Percentiles rank a stretch among this genome's conserved stretches.
phyloP scores from a whole-genome alignment of 2,329 filamentous ascomycete genomes.

The Calonectria ilicicola region DNA sequence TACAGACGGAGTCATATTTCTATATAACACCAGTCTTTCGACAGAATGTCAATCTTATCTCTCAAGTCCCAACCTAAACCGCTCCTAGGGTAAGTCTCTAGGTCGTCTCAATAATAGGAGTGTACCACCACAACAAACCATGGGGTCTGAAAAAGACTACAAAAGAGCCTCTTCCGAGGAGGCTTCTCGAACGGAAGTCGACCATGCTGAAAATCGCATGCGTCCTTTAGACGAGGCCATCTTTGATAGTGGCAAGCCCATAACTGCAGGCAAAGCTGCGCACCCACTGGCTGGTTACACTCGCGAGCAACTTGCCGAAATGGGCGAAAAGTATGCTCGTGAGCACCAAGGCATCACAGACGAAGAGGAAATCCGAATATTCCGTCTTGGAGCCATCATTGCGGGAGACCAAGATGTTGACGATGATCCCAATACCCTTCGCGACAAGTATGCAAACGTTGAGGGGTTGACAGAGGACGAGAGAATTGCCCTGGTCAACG shows the following conservation, averaged over 20 bases:
- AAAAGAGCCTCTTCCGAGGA: conserved; percentile 15
- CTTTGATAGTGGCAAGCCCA: conserved; percentile 14
- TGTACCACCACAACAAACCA: neutral
- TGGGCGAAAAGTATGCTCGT: conserved; percentile 69
- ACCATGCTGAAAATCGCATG: conserved; percentile 25
- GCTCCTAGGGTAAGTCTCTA: neutral
- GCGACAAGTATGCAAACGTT: conserved; percentile 58
- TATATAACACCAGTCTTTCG: neutral
- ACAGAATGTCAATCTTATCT: neutral
- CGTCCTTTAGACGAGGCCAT: conserved; percentile 22
- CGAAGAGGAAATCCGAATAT: conserved; percentile 68
- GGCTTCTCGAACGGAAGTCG: conserved; percentile 21
- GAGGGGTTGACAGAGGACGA: conserved; percentile 70
- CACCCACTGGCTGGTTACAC: conserved; percentile 55
- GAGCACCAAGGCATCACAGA: conserved; percentile 63
- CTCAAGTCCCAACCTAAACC: neutral
- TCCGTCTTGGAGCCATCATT: conserved; percentile 70
- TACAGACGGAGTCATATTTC: neutral
- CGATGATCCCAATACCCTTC: conserved; percentile 25
- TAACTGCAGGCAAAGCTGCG: conserved; percentile 23
- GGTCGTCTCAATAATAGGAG: neutral
- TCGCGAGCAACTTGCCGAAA: conserved; percentile 61
- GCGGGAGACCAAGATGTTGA: conserved; percentile 60
- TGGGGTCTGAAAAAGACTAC: conserved; percentile 21
- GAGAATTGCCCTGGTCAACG: conserved; percentile 66